Evolutionary conservation across 2,329 filamentous ascomycete genomes (phyloP).

Genomic region (Biscogniauxia marginata): DNA sequence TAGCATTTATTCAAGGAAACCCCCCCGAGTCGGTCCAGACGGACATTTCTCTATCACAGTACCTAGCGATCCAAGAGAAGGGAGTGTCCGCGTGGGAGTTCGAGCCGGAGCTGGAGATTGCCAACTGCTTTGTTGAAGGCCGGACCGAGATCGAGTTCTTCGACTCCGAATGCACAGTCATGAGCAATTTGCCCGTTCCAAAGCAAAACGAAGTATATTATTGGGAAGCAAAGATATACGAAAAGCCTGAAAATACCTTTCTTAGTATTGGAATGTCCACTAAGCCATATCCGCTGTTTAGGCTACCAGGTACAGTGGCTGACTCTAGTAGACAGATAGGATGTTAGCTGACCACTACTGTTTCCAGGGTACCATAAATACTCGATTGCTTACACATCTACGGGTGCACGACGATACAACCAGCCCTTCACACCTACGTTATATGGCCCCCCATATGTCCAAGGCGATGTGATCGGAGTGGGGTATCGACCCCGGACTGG

Average conservation of each 20-base stretch:
- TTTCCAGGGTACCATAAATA: constrained; percentile 80
- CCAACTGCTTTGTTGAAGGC: constrained; percentile 96
- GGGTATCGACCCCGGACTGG: constrained; percentile 93
- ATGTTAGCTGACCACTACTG: constrained; percentile 4
- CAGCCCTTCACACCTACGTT: constrained; percentile 80
- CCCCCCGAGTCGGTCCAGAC: constrained; percentile 93
- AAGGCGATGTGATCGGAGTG: constrained; percentile 94
- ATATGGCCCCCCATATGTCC: constrained; percentile 82
- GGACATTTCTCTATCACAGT: constrained; percentile 96
- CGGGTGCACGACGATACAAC: constrained; percentile 83
- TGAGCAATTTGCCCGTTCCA: constrained; percentile 93
- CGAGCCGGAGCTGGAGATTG: constrained; percentile 97
- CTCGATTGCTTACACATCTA: constrained; percentile 88
- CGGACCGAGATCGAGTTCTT: constrained; percentile 99
- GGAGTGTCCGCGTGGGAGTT: constrained; percentile 99
- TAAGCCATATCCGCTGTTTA: constrained; percentile 94
- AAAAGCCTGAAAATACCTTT: constrained; percentile 86
- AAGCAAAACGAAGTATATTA: constrained; percentile 99
- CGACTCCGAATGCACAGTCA: constrained; percentile 94
- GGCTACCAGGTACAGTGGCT: constrained; percentile 73
- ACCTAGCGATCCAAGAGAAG: constrained; percentile 97
- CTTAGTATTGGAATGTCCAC: constrained; percentile 93
- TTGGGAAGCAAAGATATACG: constrained; percentile 98
- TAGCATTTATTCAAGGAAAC: constrained; percentile 91
- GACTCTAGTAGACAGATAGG: background rate